Conservation (phyloP, 257 asterid genomes). For the Cordia subcordata region DNA sequence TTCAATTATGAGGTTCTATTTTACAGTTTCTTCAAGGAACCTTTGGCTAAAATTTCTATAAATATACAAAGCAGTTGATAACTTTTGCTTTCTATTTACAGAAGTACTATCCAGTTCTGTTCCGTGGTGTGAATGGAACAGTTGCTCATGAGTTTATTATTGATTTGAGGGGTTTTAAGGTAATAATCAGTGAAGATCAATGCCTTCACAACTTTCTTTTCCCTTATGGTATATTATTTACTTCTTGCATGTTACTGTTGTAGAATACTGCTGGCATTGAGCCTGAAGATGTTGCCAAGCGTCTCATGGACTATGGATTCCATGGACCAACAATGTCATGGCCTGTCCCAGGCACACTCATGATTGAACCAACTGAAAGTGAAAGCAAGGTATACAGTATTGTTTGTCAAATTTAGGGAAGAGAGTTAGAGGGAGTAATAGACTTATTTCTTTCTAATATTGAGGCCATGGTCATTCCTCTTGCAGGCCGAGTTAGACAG, state of each 20-base stretch:
- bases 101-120: conserved; percentile 86
- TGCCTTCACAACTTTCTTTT: not conserved
- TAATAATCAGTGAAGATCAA: conserved; percentile 14
- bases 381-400: conserved; percentile 81
- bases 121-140: conserved; percentile 95
- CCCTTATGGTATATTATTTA: conserved; percentile 7
- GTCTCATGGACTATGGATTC: conserved; percentile 97
- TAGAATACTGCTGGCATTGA: conserved; percentile 94
- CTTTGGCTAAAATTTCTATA: not conserved
- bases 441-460: not conserved
- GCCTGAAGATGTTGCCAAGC: conserved; percentile 97
- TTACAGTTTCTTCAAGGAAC: not conserved
- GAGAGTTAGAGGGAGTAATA: no score
- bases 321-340: conserved; percentile 99
- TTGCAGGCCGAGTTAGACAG: conserved; percentile 92
- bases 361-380: conserved; percentile 98
- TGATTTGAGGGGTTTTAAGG: conserved; percentile 93
- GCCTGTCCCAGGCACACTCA: conserved; percentile 98
- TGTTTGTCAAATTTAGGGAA: no score
- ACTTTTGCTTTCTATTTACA: conserved; percentile 33
- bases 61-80: conserved; percentile 1
- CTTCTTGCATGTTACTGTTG: conserved; percentile 9
- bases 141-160: conserved; percentile 91
- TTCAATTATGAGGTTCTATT: not conserved
- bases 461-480: not conserved